Percentiles rank a stretch among this genome's conserved stretches.
These are phyloP conservation scores for Thelonectria olida DNA, from an alignment of 2,329 filamentous ascomycete species.

Conservation along the genomic window DNA sequence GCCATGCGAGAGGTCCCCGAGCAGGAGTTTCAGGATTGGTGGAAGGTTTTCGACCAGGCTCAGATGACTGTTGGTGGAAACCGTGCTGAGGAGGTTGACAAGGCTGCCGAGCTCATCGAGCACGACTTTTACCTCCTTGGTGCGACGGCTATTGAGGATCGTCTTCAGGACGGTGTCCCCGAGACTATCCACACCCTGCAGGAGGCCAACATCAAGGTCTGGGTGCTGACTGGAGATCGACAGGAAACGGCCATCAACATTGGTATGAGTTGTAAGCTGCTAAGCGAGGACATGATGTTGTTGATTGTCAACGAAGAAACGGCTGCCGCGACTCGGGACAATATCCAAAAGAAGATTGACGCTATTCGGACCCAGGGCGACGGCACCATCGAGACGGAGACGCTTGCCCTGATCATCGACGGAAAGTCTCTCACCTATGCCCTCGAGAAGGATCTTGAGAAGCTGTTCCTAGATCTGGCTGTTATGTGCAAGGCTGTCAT, in stretches of 20 bases:
- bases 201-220: slow-evolving; percentile 96
- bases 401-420: slow-evolving; percentile 92
- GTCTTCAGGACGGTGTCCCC: slow-evolving; percentile 94
- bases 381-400: slow-evolving; percentile 81
- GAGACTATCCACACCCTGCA: slow-evolving; percentile 98
- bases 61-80: slow-evolving; percentile 91
- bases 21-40: slow-evolving; percentile 88
- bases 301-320: slow-evolving; percentile 94
- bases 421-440: slow-evolving; percentile 95
- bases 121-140: slow-evolving; percentile 90
- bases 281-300: slow-evolving; percentile 98
- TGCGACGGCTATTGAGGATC: slow-evolving; percentile 96
- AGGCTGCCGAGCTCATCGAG: slow-evolving; percentile 95
- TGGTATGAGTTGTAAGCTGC: slow-evolving; percentile 98
- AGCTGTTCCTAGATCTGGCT: slow-evolving; percentile 90
- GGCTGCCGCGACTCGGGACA: slow-evolving; percentile 81
- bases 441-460: slow-evolving; percentile 92
- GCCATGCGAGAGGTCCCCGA: slow-evolving; percentile 94
- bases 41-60: slow-evolving; percentile 84
- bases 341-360: slow-evolving; percentile 91
- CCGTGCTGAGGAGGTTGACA: slow-evolving; percentile 93
- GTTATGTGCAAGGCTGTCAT: slow-evolving; percentile 99
- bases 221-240: slow-evolving; percentile 96
- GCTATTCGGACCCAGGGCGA: slow-evolving; percentile 87
- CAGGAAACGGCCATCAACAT: slow-evolving; percentile 99